These are phyloP conservation scores for Oxytropis ochrocephala DNA, from an alignment of 306 rosid genomes.

Conservation along the genomic window DNA sequence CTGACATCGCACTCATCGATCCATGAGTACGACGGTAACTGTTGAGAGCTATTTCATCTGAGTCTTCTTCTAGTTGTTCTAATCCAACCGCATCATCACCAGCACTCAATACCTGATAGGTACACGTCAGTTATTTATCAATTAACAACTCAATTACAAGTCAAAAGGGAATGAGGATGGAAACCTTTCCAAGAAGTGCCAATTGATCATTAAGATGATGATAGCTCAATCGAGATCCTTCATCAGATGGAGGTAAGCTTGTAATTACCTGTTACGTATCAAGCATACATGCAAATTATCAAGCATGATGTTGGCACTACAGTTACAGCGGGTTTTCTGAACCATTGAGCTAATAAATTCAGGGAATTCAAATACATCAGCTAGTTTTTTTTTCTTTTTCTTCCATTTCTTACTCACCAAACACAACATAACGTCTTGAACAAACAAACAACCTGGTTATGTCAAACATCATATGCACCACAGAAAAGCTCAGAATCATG, in stretches of 20 bases:
- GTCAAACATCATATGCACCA: not conserved
- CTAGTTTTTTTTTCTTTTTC: conserved; percentile 2
- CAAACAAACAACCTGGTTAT: not conserved
- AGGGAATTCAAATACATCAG: conserved; percentile 9
- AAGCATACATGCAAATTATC: conserved; percentile 2
- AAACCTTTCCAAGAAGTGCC: conserved; percentile 80
- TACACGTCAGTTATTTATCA: conserved; percentile 13
- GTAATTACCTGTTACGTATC: conserved; percentile 78
- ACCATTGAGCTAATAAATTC: not conserved
- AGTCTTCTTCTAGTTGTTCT: conserved; percentile 87
- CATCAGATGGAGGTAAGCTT: conserved; percentile 88
- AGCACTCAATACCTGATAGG: conserved; percentile 70
- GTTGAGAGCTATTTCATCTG: conserved; percentile 76
- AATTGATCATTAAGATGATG: conserved; percentile 72
- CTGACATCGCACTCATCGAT: conserved; percentile 94
- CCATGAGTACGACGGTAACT: conserved; percentile 60
- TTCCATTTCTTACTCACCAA: conserved; percentile 12
- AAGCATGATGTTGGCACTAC: not conserved
- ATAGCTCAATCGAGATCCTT: conserved; percentile 69
- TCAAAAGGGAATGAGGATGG: conserved; percentile 8
- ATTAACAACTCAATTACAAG: not conserved
- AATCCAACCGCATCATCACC: conserved; percentile 87
- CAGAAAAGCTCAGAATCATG: conserved; percentile 10
- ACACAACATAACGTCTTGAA: not conserved
- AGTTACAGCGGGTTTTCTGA: not conserved